Evolutionary conservation across 257 asterid genomes (phyloP).

Genomic region (Plantago elongata): DNA sequence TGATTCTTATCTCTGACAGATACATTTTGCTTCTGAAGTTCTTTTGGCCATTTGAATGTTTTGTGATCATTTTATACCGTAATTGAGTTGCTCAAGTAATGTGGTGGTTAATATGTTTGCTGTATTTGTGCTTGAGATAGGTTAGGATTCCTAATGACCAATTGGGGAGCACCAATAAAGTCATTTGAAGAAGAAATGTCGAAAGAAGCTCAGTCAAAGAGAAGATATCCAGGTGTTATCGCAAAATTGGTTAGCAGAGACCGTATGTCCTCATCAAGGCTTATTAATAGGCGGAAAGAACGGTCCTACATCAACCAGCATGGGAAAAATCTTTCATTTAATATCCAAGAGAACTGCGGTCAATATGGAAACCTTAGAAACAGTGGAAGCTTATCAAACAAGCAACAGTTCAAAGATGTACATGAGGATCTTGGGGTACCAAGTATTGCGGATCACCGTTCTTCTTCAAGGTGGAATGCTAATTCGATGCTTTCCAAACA

Average conservation of each 20-base stretch:
- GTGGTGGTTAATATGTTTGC: background rate
- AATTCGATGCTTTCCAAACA: slow-evolving; percentile 35
- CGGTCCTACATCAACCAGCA: slow-evolving; percentile 27
- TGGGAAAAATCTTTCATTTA: slow-evolving; percentile 21
- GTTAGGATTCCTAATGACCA: slow-evolving; percentile 36
- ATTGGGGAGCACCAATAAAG: slow-evolving; percentile 25
- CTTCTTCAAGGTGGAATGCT: slow-evolving; percentile 41
- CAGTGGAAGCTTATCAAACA: slow-evolving; percentile 33
- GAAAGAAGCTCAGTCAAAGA: slow-evolving; percentile 21
- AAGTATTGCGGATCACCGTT: slow-evolving; percentile 31
- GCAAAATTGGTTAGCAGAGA: slow-evolving; percentile 39
- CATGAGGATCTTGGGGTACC: slow-evolving; percentile 58
- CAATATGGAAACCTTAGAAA: slow-evolving; percentile 22
- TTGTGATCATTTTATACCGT: too few species aligned
- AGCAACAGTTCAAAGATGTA: slow-evolving; percentile 39
- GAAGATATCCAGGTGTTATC: slow-evolving; percentile 29
- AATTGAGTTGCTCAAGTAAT: background rate
- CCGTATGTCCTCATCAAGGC: slow-evolving; percentile 31
- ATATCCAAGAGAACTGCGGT: slow-evolving; percentile 22
- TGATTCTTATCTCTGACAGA: too few species aligned
- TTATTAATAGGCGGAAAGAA: slow-evolving; percentile 34
- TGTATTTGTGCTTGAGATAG: slow-evolving; percentile 33
- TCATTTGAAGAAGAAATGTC: slow-evolving; percentile 33
- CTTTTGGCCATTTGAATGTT: too few species aligned
- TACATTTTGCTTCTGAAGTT: too few species aligned